Evolutionary conservation across 2,329 filamentous ascomycete species (phyloP).

Genomic region (Pseudocercospora macadamiae): DNA sequence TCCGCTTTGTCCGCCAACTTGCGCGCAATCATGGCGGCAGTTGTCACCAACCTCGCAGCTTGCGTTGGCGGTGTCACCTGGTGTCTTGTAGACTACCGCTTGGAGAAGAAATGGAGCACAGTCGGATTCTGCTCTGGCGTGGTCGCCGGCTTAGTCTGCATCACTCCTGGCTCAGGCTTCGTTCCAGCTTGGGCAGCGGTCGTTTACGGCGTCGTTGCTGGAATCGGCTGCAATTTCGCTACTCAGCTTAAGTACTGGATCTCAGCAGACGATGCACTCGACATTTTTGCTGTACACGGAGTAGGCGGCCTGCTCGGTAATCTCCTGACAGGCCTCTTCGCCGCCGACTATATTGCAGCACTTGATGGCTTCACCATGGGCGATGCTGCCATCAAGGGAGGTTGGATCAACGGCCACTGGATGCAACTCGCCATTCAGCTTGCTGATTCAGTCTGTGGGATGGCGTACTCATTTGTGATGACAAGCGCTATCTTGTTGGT

Average conservation of each 20-base stretch:
- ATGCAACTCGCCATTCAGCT: conserved; percentile 82
- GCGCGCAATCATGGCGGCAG: conserved; percentile 81
- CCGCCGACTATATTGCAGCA: conserved; percentile 79
- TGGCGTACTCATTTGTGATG: conserved; percentile 75
- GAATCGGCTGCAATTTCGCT: conserved; percentile 80
- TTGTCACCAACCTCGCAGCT: conserved; percentile 84
- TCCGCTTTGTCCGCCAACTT: conserved; percentile 78
- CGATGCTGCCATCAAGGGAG: conserved; percentile 66
- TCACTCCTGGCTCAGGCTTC: conserved; percentile 85
- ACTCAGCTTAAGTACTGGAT: conserved; percentile 89
- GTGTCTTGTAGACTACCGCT: conserved; percentile 85
- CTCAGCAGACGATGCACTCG: conserved; percentile 79
- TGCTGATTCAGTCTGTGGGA: conserved; percentile 76
- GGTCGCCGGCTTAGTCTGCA: conserved; percentile 82
- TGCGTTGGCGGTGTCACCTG: conserved; percentile 84
- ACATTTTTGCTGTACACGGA: conserved; percentile 84
- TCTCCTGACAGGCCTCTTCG: conserved; percentile 78
- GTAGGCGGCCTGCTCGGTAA: conserved; percentile 80
- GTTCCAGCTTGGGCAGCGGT: conserved; percentile 85
- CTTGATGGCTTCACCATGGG: conserved; percentile 76
- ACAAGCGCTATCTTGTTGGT: conserved; percentile 72
- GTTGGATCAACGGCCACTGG: conserved; percentile 84
- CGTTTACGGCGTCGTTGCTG: conserved; percentile 75
- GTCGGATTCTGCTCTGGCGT: conserved; percentile 93
- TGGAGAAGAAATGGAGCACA: conserved; percentile 90